These are phyloP conservation scores for Citrus mangshanensis DNA, from an alignment of 345 rosid species.

Conservation along the genomic window DNA sequence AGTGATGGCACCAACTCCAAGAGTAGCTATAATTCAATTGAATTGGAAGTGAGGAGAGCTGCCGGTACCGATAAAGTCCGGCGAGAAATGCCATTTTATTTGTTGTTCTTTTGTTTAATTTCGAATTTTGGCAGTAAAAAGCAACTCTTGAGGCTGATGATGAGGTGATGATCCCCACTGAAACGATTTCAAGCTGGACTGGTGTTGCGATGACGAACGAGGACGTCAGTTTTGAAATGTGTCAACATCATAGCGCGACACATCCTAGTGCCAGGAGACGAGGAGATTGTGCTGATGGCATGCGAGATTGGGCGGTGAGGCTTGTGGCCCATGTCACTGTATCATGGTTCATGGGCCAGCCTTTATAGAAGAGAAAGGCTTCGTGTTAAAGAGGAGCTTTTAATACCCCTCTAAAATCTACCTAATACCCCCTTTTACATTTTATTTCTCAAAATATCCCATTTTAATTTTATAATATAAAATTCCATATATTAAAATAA, in stretches of 20 bases:
- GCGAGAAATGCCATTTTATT: slow-evolving; percentile 30
- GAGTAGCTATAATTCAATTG: slow-evolving; percentile 15
- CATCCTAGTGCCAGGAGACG: not conserved
- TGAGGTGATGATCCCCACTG: not conserved
- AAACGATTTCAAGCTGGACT: not conserved
- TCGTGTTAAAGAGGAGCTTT: too few species aligned
- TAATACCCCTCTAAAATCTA: too few species aligned
- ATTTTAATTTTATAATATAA: too few species aligned
- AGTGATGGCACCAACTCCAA: slow-evolving; percentile 8
- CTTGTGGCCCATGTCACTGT: not conserved
- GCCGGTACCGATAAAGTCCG: slow-evolving; percentile 31
- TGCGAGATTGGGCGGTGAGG: not conserved
- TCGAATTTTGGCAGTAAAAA: not conserved
- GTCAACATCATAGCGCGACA: not conserved
- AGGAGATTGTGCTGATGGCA: not conserved
- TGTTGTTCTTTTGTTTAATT: not conserved
- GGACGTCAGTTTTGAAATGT: not conserved
- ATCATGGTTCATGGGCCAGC: not conserved
- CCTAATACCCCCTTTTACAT: too few species aligned
- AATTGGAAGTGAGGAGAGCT: slow-evolving; percentile 13
- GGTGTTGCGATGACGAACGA: not conserved
- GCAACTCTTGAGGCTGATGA: not conserved
- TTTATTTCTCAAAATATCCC: too few species aligned
- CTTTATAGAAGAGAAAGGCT: not conserved
- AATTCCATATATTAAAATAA: too few species aligned